Base-by-base conservation (phyloP, 495 filamentous ascomycete species). In the Daldinia childiae region DNA sequence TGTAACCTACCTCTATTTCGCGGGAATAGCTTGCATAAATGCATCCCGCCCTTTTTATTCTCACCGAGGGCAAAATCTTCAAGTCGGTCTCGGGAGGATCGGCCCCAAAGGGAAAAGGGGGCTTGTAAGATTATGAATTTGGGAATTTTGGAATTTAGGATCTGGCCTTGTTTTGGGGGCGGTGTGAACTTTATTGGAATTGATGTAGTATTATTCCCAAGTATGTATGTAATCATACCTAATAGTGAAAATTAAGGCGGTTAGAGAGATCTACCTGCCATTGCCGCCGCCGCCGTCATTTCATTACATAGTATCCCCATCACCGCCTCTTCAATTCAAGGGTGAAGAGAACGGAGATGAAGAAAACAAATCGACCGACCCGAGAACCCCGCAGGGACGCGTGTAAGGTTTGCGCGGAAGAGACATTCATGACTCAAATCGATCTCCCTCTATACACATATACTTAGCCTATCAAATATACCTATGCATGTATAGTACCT, bases 381-480 rank as follows among this genome's bases (percentile, higher is more conserved):
- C 14, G 38, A 24, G 62, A 56, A 56, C 26, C 34, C 51, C 19
- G 29, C 29, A 26, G 43, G 64, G 69, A 63, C 59, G 69, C 64
- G 64, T 72, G 69, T 52, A 64, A 57, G 58, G 60, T 64, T 60
- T 68, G 60, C 69, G 64, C 59, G 64, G 64, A 66, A 72, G 45
- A 71, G 34, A 64, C 58, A 72, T 50, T 21, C 43, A 55, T 63
- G 52, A 64, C 52, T 54, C 57, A 54, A 58, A 17, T 9, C 19
- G 3, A 24, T 48, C 8, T 19, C 17, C 43, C 19, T 48, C 11
- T 21, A 48, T 14, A 9, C 19, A 21, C 12, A 24, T 9, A 0
- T 21, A 43, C n/a, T 6, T 45, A 19, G n/a, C 41, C 17, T 43
- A 43, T 8, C 7, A 21, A 27, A 39, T 7, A n/a, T 34, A 34